These are phyloP conservation scores for Colletotrichum abscissum DNA, from an alignment of 2,329 filamentous ascomycete genomes.

Conservation along the genomic window DNA sequence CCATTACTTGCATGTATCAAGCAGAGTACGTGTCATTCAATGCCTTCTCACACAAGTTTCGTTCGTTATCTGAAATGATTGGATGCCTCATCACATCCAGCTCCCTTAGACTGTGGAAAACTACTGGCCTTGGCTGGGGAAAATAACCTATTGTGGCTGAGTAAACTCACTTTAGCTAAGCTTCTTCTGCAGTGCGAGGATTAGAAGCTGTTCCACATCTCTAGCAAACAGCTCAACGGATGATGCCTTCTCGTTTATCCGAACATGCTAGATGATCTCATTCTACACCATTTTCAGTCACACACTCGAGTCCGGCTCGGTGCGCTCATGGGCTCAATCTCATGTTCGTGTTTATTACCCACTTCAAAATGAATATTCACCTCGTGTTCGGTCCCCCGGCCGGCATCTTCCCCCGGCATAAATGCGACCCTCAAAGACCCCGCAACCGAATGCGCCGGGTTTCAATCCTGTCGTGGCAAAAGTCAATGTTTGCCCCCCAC, in stretches of 20 bases:
- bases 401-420: not conserved
- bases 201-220: not conserved
- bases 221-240: not conserved
- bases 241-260: not conserved
- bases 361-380: not conserved
- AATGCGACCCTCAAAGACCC: not conserved
- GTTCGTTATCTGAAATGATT: not conserved
- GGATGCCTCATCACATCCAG: not conserved
- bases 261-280: not conserved
- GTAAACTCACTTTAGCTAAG: not conserved
- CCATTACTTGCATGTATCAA: not conserved
- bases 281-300: not conserved
- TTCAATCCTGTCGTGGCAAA: constrained; percentile 4
- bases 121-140: not conserved
- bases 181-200: not conserved
- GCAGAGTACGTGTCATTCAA: not conserved
- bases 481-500: not conserved
- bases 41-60: not conserved
- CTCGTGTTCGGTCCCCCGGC: constrained; percentile 12
- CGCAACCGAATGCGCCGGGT: constrained; percentile 1
- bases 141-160: not conserved
- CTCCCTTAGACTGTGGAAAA: not conserved
- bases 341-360: no score
- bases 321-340: not conserved
- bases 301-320: not conserved